These are phyloP conservation scores for Lachancea waltii DNA, from an alignment of 805 yeast genomes.

Conservation along the genomic window DNA sequence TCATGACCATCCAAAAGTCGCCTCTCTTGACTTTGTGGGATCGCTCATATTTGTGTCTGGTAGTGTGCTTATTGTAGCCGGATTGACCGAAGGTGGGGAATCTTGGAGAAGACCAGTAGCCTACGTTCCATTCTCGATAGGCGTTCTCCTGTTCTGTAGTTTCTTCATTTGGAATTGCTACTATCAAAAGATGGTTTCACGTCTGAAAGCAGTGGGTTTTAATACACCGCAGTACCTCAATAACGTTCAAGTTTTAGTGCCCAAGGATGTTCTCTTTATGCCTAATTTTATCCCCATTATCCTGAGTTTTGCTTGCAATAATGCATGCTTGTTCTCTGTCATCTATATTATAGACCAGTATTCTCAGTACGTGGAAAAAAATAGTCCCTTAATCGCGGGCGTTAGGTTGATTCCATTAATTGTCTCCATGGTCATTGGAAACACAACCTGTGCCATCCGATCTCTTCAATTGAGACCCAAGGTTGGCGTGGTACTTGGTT, in stretches of 20 bases:
- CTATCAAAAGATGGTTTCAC: conserved; percentile 14
- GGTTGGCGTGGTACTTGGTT: conserved; percentile 13
- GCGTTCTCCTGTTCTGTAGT: conserved; percentile 30
- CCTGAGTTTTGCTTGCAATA: conserved; percentile 17
- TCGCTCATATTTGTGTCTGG: conserved; percentile 32
- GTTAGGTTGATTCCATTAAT: conserved; percentile 34
- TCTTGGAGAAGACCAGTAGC: conserved; percentile 37
- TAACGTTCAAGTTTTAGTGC: conserved; percentile 21
- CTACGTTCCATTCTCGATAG: conserved; percentile 38
- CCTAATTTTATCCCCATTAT: conserved; percentile 24
- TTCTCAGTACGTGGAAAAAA: conserved; percentile 22
- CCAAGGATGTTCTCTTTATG: conserved; percentile 24
- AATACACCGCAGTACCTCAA: conserved; percentile 5
- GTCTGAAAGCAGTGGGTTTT: conserved; percentile 4
- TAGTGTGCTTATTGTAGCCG: conserved; percentile 35
- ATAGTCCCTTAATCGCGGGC: conserved; percentile 33
- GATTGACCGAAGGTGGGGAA: conserved; percentile 41
- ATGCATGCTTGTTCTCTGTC: conserved; percentile 18
- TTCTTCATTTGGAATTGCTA: conserved; percentile 30
- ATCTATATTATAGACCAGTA: conserved; percentile 24
- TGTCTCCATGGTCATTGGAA: conserved; percentile 28
- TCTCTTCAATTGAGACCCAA: conserved; percentile 20
- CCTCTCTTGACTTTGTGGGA: conserved; percentile 34
- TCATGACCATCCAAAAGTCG: background rate
- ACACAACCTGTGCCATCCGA: conserved; percentile 21